Evolutionary conservation across 179 eudicot genomes (phyloP).

Genomic region (Beta lomatogona): DNA sequence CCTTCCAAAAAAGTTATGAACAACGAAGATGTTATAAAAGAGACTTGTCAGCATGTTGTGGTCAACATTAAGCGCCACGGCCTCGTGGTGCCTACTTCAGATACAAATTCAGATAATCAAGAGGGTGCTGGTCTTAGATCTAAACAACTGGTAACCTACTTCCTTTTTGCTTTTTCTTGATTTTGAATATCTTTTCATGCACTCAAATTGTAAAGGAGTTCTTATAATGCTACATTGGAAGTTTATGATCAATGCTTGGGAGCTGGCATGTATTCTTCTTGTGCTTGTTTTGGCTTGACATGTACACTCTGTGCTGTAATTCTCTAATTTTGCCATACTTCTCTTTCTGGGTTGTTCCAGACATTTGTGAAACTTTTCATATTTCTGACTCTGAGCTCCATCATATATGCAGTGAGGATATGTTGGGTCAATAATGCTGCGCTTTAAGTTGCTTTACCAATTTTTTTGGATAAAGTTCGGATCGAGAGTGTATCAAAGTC

Average conservation of each 20-base stretch:
- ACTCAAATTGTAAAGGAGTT: not conserved
- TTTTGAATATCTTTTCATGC: not conserved
- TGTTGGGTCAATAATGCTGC: not conserved
- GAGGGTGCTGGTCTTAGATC: constrained; percentile 13
- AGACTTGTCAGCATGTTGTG: constrained; percentile 24
- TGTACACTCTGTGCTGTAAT: not conserved
- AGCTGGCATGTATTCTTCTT: not conserved
- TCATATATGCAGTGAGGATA: not conserved
- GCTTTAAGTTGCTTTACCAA: not conserved
- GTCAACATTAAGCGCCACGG: constrained; percentile 3
- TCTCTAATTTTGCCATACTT: not conserved
- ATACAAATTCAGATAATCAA: constrained; percentile 14
- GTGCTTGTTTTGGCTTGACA: not conserved
- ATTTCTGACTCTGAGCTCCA: not conserved
- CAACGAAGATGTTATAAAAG: constrained; percentile 18
- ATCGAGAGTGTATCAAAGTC: not conserved
- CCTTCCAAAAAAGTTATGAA: constrained; percentile 21
- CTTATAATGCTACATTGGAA: constrained; percentile 4
- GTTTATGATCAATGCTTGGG: too few species aligned
- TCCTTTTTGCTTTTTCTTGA: not conserved
- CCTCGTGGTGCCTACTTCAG: constrained; percentile 8
- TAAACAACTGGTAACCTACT: constrained; percentile 10
- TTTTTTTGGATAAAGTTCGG: not conserved
- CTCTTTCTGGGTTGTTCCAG: not conserved
- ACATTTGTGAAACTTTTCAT: not conserved